phyloP scores from a whole-genome alignment of 257 asterid genomes.

The Solanum pennellii region DNA sequence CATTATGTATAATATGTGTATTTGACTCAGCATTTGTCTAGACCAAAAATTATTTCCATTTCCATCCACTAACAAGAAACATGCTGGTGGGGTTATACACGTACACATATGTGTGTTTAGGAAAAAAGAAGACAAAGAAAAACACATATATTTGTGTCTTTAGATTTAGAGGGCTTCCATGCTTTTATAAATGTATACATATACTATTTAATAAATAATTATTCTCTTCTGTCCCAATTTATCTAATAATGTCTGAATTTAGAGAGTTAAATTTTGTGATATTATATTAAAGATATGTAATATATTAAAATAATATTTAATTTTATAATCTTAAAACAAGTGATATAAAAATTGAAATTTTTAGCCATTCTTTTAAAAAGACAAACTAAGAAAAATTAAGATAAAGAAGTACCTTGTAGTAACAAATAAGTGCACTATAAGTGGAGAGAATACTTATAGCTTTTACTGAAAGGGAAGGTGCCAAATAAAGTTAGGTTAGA shows the following conservation, averaged over 20 bases:
- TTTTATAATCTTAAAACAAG: too few species aligned
- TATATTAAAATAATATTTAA: too few species aligned
- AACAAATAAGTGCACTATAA: neutral
- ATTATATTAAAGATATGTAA: too few species aligned
- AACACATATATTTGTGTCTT: neutral
- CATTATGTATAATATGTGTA: neutral
- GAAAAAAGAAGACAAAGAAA: neutral
- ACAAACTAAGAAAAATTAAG: too few species aligned
- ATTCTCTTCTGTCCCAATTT: neutral
- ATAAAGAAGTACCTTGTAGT: neutral
- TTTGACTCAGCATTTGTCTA: constrained; percentile 27
- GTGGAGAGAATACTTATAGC: neutral
- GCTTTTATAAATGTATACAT: neutral
- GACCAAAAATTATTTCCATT: constrained; percentile 8
- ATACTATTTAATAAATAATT: neutral
- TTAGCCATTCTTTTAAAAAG: fast-evolving
- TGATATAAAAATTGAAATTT: too few species aligned
- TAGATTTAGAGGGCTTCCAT: neutral
- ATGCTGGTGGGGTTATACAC: neutral
- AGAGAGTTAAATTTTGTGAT: too few species aligned
- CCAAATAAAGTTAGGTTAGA: neutral
- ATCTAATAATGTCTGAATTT: too few species aligned
- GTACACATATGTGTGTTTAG: neutral
- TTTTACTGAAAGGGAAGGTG: neutral
- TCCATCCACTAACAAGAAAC: constrained; percentile 6